Percentiles rank a stretch among this genome's conserved stretches.
phyloP scores from a whole-genome alignment of 1,284 basidiomycete genomes.

The Cutaneotrichosporon sp. region DNA sequence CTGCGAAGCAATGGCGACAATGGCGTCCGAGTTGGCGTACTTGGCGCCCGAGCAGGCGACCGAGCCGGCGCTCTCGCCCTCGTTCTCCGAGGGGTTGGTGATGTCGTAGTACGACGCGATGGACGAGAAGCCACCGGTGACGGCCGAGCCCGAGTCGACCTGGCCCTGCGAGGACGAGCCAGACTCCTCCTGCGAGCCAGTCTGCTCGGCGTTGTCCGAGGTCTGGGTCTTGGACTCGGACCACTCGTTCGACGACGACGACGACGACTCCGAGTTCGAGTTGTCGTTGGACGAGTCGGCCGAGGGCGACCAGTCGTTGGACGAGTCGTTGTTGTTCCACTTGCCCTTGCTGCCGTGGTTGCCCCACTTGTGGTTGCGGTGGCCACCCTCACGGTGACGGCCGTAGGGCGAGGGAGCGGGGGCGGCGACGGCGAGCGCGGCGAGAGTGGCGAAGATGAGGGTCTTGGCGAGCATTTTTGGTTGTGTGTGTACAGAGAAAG shows the following conservation, averaged over 20 bases:
- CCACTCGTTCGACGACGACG: background rate
- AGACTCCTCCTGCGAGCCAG: background rate
- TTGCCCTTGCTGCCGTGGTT: background rate
- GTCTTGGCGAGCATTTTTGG: constrained; percentile 8
- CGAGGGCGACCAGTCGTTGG: background rate
- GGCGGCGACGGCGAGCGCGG: constrained; percentile 6
- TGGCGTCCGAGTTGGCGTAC: constrained; percentile 7
- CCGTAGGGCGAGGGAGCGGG: constrained; percentile 2
- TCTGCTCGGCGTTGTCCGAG: background rate
- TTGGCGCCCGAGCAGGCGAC: constrained; percentile 9
- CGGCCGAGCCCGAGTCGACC: constrained; percentile 49
- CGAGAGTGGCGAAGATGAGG: constrained; percentile 1
- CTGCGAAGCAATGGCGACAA: constrained; percentile 8
- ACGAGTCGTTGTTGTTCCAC: background rate
- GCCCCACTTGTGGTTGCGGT: background rate
- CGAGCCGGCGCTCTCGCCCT: constrained; percentile 3
- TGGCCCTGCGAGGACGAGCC: background rate
- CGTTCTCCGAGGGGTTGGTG: constrained; percentile 10
- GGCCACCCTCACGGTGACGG: constrained; percentile 3
- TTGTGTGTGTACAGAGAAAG: background rate
- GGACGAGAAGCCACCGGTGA: constrained; percentile 1
- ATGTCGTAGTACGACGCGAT: constrained; percentile 11
- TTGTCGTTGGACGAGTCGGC: background rate
- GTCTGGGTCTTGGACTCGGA: background rate
- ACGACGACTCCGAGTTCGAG: background rate